These are phyloP conservation scores for Hypoxylon sp. DNA, from an alignment of 2,329 filamentous ascomycete species.

Conservation along the genomic window DNA sequence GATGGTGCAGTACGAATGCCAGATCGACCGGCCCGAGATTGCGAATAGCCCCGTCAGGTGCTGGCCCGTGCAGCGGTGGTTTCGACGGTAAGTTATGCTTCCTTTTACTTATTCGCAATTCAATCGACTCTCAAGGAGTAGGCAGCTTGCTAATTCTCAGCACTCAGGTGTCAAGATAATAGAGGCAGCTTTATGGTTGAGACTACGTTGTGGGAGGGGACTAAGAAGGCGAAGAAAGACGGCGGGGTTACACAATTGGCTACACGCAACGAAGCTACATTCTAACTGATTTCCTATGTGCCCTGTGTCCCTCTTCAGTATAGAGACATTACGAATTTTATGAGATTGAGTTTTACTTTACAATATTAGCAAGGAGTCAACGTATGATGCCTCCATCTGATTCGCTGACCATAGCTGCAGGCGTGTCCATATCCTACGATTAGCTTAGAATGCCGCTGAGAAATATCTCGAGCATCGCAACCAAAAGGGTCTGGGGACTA, in stretches of 20 bases:
- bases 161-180: constrained; percentile 68
- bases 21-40: constrained; percentile 62
- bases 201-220: constrained; percentile 72
- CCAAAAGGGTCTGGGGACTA: not conserved
- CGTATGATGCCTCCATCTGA: not conserved
- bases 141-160: not conserved
- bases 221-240: constrained; percentile 37
- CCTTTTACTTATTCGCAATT: constrained; percentile 20
- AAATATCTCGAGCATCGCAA: not conserved
- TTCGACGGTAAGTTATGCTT: constrained; percentile 64
- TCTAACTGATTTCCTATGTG: too few species aligned
- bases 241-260: constrained; percentile 6
- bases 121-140: not conserved
- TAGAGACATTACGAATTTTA: not conserved
- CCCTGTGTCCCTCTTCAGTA: not conserved
- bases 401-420: too few species aligned
- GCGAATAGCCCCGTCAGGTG: constrained; percentile 65
- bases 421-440: too few species aligned
- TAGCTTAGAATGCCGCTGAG: not conserved
- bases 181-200: constrained; percentile 71
- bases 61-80: constrained; percentile 69
- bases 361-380: not conserved
- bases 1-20: constrained; percentile 72
- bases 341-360: not conserved
- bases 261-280: not conserved